Conservation (phyloP, 2,329 filamentous ascomycete genomes). For the Thermomyces lanuginosus region DNA sequence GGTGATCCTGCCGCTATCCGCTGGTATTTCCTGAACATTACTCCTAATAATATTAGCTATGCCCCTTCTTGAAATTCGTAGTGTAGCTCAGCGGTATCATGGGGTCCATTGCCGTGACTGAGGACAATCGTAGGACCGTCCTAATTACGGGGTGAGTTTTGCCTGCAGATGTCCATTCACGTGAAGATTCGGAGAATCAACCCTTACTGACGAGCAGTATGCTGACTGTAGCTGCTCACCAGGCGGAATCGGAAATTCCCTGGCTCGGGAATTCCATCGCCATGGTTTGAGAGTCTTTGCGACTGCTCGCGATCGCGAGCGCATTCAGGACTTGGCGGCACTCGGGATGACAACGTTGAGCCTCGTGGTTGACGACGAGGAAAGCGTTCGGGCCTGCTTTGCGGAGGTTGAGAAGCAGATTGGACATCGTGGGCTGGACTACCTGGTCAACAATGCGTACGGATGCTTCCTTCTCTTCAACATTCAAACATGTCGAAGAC, state of each 20-base stretch:
- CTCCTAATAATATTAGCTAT: too few species aligned
- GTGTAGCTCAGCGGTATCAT: too few species aligned
- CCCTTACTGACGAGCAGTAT: neutral
- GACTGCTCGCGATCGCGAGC: slow-evolving; percentile 36
- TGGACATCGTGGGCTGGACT: slow-evolving; percentile 34
- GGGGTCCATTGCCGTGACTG: too few species aligned
- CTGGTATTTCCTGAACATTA: too few species aligned
- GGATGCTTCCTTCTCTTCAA: slow-evolving; percentile 7
- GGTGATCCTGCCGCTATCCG: too few species aligned
- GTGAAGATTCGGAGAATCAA: too few species aligned
- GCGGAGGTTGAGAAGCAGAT: slow-evolving; percentile 32
- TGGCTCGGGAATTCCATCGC: slow-evolving; percentile 40
- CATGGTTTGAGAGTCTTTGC: slow-evolving; percentile 41
- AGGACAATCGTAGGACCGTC: too few species aligned
- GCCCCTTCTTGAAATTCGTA: too few species aligned
- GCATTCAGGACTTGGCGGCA: slow-evolving; percentile 33
- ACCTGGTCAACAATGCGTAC: slow-evolving; percentile 43
- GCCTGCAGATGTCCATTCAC: too few species aligned
- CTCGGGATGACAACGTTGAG: slow-evolving; percentile 38
- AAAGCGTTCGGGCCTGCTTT: slow-evolving; percentile 34
- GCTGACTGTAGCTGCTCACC: slow-evolving; percentile 29
- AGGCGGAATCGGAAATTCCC: slow-evolving; percentile 42
- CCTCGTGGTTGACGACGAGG: slow-evolving; percentile 36
- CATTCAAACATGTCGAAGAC: slow-evolving; percentile 1
- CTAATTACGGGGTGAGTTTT: too few species aligned